Base-by-base conservation (phyloP, 768 basidiomycete genomes). In the Macrolepiota albuminosa region DNA sequence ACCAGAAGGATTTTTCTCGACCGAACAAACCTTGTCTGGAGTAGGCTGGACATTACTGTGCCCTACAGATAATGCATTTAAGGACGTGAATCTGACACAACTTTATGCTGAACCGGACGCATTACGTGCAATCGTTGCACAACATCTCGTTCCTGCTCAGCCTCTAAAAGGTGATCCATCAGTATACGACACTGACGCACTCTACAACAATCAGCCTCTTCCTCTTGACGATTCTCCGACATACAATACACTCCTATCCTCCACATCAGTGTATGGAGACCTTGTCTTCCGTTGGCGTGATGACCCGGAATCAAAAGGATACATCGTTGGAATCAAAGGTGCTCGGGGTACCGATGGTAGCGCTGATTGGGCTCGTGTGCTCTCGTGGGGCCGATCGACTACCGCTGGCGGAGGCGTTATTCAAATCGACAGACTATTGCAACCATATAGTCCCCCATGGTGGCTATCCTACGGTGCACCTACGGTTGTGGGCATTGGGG, bases 11-110 rank as follows among this genome's bases (percentile, higher is more conserved):
- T 87, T 88, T 10, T 75, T 74, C 11, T 91, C 87, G 86, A 81
- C 81, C 6, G 78, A 85, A 16, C 68, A 71, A 58, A 78, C 74
- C 48, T 66, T 81, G n/a, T 68, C 70, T 21, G 79, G 76, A 29
- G 73, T 71, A 9, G 86, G 88, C 4, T 98, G 95, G 88, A 96
- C 94, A 1, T 72, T 99, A 4, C 79, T 99, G 24, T 95, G 91
- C 64, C 97, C 97, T 3, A 84, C 86, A 6, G 97, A 99, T 67
- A 88, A 89, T 59, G 95, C 96, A 0, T 97, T 98, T 81, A 88
- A 93, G 69, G 76, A 82, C 24, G 74, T 89, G 71, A 95, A 98
- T 74, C 72, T 98, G 59, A 94, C 94, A 0, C 71, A 74, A 60
- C 71, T 94, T 26, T 87, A 86, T 62, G 80, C 79, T 31, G 81